Conservation (phyloP, 2,329 filamentous ascomycete species). For the Aspergillus persii region DNA sequence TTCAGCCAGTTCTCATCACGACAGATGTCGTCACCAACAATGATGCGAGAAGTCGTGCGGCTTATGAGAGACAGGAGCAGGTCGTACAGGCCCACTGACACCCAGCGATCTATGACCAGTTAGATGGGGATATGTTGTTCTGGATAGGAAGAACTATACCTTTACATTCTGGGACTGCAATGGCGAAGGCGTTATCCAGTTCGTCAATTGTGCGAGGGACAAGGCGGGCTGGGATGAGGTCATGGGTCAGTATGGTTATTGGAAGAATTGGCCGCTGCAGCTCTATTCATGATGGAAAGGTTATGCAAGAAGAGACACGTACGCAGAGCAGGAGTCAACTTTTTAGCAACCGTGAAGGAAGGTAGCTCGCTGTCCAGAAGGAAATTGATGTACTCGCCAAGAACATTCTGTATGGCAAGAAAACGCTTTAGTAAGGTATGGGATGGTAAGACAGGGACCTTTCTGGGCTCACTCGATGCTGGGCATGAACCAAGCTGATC, state of each 20-base stretch:
- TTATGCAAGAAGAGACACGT: neutral
- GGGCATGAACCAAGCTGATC: slow-evolving; percentile 28
- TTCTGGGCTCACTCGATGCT: slow-evolving; percentile 21
- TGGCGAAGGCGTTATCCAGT: slow-evolving; percentile 23
- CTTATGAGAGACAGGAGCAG: slow-evolving; percentile 36
- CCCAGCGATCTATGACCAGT: slow-evolving; percentile 21
- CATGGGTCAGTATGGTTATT: neutral
- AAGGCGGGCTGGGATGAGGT: slow-evolving; percentile 18
- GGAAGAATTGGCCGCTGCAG: too few species aligned
- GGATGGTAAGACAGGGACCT: neutral
- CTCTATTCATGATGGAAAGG: too few species aligned
- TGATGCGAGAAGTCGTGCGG: slow-evolving; percentile 41
- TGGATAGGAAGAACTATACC: slow-evolving; percentile 4
- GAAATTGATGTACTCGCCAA: slow-evolving; percentile 29
- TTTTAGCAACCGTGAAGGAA: slow-evolving; percentile 21
- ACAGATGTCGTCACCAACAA: slow-evolving; percentile 38
- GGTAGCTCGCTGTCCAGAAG: slow-evolving; percentile 25
- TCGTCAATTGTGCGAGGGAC: slow-evolving; percentile 27
- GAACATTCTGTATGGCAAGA: slow-evolving; percentile 20
- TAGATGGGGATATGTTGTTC: neutral
- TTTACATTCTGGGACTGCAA: slow-evolving; percentile 24
- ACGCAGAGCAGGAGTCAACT: slow-evolving; percentile 26
- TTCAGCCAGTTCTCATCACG: slow-evolving; percentile 41
- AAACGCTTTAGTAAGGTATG: neutral
- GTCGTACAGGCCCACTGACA: slow-evolving; percentile 20